Conservation (phyloP, 2,329 filamentous ascomycete genomes). For the Fusarium nematophilum region DNA sequence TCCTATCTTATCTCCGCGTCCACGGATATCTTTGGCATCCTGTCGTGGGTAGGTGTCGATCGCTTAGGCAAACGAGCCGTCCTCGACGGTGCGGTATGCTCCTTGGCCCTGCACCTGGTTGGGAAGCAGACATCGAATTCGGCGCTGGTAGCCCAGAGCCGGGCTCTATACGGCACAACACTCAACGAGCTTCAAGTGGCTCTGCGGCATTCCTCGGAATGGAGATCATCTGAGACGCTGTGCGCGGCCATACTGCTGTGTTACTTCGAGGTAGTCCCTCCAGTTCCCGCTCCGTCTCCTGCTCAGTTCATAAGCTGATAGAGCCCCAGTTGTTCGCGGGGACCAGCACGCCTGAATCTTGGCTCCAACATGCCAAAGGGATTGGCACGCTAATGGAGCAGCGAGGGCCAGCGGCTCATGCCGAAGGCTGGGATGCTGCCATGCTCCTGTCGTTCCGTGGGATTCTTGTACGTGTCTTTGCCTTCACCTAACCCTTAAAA, state of each 20-base stretch:
- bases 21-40: constrained; percentile 40
- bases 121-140: constrained; percentile 50
- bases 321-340: constrained; percentile 55
- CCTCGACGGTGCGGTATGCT: constrained; percentile 53
- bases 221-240: constrained; percentile 55
- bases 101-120: constrained; percentile 52
- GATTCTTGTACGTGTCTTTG: constrained; percentile 47
- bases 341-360: constrained; percentile 50
- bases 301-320: constrained; percentile 26
- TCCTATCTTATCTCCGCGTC: constrained; percentile 31
- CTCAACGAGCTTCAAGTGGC: constrained; percentile 50
- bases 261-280: constrained; percentile 50
- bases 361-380: constrained; percentile 54
- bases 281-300: background rate
- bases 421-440: constrained; percentile 50
- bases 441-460: constrained; percentile 53
- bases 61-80: constrained; percentile 50
- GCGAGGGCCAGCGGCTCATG: constrained; percentile 51
- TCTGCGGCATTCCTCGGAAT: constrained; percentile 51
- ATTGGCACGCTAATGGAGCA: constrained; percentile 53
- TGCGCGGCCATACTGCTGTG: constrained; percentile 55
- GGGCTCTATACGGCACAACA: constrained; percentile 52
- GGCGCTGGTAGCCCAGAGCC: constrained; percentile 48
- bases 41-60: constrained; percentile 43
- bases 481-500: constrained; percentile 9